Evolutionary conservation across 306 rosid genomes (phyloP).

Genomic region (Casuarina equisetifolia): DNA sequence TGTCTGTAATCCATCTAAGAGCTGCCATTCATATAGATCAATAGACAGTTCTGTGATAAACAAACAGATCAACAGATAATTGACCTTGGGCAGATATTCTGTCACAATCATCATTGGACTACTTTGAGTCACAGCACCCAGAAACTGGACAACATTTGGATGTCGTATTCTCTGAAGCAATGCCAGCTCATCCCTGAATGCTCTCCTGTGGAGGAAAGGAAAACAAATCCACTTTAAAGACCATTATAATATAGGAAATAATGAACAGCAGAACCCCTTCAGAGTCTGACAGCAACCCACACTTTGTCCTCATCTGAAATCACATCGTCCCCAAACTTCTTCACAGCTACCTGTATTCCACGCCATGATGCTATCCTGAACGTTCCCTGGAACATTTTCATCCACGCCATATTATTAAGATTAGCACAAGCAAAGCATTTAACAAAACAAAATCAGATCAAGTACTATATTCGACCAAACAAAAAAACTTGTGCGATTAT

Average conservation of each 20-base stretch:
- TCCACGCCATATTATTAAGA: neutral
- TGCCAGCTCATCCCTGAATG: conserved; percentile 87
- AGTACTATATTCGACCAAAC: neutral
- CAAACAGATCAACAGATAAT: conserved; percentile 6
- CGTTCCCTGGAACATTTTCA: conserved; percentile 60
- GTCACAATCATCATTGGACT: conserved; percentile 99
- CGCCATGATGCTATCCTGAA: conserved; percentile 84
- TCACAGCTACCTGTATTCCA: conserved; percentile 91
- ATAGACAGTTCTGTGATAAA: neutral
- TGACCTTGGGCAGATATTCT: conserved; percentile 96
- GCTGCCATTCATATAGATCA: neutral
- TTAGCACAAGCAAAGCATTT: neutral
- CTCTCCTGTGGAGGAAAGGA: conserved; percentile 59
- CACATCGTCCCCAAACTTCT: conserved; percentile 73
- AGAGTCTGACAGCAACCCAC: conserved; percentile 47
- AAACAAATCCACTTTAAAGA: conserved; percentile 20
- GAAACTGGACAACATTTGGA: conserved; percentile 95
- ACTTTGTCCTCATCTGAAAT: conserved; percentile 73
- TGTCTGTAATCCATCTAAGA: neutral
- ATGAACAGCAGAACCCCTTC: neutral
- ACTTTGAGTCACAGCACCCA: conserved; percentile 98
- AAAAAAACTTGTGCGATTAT: neutral
- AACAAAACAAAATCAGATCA: neutral
- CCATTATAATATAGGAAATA: conserved; percentile 5
- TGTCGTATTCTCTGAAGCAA: conserved; percentile 91